Conservation (phyloP, 495 filamentous ascomycete species). For the Clavariopsis aquatica region DNA sequence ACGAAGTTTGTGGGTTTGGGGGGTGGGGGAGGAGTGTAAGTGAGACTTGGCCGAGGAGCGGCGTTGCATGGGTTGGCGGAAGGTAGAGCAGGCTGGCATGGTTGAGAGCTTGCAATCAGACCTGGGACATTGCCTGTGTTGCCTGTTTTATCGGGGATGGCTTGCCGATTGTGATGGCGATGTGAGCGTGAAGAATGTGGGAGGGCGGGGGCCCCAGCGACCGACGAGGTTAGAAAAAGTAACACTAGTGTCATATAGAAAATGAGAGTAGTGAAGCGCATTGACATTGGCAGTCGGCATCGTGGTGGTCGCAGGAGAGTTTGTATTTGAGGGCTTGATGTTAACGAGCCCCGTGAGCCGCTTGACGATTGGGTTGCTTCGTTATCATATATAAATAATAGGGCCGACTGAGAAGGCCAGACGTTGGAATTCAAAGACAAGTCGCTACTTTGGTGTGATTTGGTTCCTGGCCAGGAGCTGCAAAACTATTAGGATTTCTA, state of each 20-base stretch:
- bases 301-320: conserved; percentile 14
- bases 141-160: conserved; percentile 26
- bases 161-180: conserved; percentile 17
- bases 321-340: neutral
- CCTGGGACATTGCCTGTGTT: conserved; percentile 24
- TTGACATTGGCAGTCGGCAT: conserved; percentile 18
- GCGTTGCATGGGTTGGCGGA: neutral
- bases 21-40: conserved; percentile 1
- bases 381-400: neutral
- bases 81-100: conserved; percentile 1
- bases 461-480: conserved; percentile 22
- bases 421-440: conserved; percentile 5
- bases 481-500: conserved; percentile 5
- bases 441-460: neutral
- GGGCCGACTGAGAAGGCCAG: neutral
- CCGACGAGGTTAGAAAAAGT: conserved; percentile 4
- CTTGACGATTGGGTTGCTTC: neutral
- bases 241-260: conserved; percentile 19
- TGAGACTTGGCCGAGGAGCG: neutral
- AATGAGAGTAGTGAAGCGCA: conserved; percentile 14
- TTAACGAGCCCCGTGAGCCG: neutral
- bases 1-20: conserved; percentile 9
- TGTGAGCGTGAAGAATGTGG: neutral
- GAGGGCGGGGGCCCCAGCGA: neutral
- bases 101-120: neutral